Conservation (phyloP, 2,329 filamentous ascomycete species). For the Scolecobasidium constrictum region DNA sequence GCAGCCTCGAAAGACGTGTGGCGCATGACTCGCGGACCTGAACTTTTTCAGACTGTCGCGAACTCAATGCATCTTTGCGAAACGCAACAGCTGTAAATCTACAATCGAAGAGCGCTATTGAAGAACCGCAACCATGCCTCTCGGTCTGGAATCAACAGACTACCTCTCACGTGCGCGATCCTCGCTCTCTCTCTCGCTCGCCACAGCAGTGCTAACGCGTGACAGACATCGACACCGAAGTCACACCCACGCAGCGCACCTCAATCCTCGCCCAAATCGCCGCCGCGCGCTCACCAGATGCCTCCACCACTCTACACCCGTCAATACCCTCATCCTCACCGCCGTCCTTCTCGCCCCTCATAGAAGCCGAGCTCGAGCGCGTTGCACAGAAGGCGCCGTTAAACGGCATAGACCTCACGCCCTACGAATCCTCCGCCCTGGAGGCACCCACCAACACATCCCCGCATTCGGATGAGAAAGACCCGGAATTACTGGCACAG, state of each 20-base stretch:
- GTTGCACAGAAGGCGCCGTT: constrained; percentile 49
- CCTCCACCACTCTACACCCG: constrained; percentile 43
- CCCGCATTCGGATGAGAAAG: constrained; percentile 25
- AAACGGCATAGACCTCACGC: constrained; percentile 58
- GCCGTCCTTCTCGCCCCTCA: constrained; percentile 52
- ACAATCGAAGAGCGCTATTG: constrained; percentile 86
- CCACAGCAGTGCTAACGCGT: too few species aligned
- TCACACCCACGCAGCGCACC: constrained; percentile 50
- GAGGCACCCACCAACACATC: constrained; percentile 40
- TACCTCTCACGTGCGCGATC: constrained; percentile 63
- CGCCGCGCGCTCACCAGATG: constrained; percentile 47
- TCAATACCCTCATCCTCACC: constrained; percentile 43
- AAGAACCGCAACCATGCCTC: constrained; percentile 4
- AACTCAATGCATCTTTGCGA: too few species aligned
- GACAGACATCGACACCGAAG: constrained; percentile 73
- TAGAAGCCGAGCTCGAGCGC: constrained; percentile 58
- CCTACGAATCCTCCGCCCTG: constrained; percentile 70
- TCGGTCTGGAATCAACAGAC: constrained; percentile 54
- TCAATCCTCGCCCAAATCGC: constrained; percentile 60
- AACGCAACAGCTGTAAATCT: constrained; percentile 74
- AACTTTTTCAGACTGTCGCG: too few species aligned
- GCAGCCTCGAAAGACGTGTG: too few species aligned
- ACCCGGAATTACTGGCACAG: constrained; percentile 26
- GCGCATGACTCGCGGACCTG: too few species aligned
- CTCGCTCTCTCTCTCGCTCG: too few species aligned